These are phyloP conservation scores for Cytospora chrysosperma DNA, from an alignment of 2,329 filamentous ascomycete genomes.

Conservation along the genomic window DNA sequence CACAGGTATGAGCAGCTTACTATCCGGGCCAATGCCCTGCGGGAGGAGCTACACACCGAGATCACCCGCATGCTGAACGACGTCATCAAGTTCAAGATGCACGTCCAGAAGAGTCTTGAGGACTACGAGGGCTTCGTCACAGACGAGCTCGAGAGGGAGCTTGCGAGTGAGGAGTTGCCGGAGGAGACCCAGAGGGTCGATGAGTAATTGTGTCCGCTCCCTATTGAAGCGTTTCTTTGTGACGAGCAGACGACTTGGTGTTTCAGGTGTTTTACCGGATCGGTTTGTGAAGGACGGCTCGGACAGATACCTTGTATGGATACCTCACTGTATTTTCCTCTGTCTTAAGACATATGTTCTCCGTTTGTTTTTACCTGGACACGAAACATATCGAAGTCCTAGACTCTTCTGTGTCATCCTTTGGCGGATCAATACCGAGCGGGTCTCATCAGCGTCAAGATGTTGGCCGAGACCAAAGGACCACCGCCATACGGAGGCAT, in stretches of 20 bases:
- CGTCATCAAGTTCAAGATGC: slow-evolving; percentile 97
- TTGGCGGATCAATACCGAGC: no score
- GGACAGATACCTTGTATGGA: background rate
- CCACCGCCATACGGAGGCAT: no score
- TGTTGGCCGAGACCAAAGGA: no score
- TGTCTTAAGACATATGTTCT: background rate
- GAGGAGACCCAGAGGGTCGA: slow-evolving; percentile 52
- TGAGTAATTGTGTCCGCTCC: slow-evolving; percentile 38
- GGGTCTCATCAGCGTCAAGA: no score
- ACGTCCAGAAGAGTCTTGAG: slow-evolving; percentile 88
- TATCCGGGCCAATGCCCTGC: slow-evolving; percentile 75
- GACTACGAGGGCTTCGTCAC: slow-evolving; percentile 93
- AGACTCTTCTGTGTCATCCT: background rate
- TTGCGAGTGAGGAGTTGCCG: slow-evolving; percentile 61
- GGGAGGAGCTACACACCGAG: slow-evolving; percentile 97
- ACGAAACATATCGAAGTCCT: background rate
- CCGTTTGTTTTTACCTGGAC: background rate
- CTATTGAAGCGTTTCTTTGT: slow-evolving; percentile 23
- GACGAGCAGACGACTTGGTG: background rate
- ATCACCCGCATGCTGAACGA: slow-evolving; percentile 96
- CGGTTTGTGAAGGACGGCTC: background rate
- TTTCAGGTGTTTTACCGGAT: slow-evolving; percentile 9
- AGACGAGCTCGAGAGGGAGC: slow-evolving; percentile 85
- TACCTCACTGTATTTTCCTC: background rate
- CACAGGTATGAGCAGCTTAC: slow-evolving; percentile 84